Evolutionary conservation across 2,329 filamentous ascomycete species (phyloP).

Genomic region (Trichophyton simii): DNA sequence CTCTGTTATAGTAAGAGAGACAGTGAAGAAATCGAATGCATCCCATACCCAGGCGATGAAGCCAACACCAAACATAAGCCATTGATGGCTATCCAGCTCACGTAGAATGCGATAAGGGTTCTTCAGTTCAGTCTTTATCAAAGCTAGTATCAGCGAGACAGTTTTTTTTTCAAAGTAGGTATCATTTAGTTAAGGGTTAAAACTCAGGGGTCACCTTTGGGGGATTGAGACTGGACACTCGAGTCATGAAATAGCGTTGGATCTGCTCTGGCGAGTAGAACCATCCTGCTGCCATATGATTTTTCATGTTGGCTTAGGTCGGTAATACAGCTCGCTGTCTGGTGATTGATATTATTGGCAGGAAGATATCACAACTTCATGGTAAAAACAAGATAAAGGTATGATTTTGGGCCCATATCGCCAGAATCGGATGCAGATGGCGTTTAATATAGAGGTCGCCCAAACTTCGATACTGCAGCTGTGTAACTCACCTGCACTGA

Average conservation of each 20-base stretch:
- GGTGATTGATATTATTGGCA: not conserved
- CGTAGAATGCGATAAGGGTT: constrained; percentile 43
- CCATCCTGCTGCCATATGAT: constrained; percentile 22
- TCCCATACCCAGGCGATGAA: constrained; percentile 43
- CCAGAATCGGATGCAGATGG: not conserved
- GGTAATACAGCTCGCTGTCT: no score
- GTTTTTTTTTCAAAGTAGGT: not conserved
- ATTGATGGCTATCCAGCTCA: constrained; percentile 43
- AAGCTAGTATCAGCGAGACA: not conserved
- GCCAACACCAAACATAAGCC: constrained; percentile 42
- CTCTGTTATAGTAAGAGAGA: constrained; percentile 43
- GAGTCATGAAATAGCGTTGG: constrained; percentile 22
- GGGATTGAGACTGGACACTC: constrained; percentile 24
- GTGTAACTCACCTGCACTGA: not conserved
- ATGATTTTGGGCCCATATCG: not conserved
- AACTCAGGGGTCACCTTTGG: constrained; percentile 14
- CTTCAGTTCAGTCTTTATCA: not conserved
- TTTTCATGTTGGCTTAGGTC: constrained; percentile 16
- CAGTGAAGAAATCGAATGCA: constrained; percentile 51
- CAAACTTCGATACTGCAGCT: no score
- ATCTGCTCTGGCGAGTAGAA: constrained; percentile 25
- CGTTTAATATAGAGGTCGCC: not conserved
- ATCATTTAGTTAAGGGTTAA: not conserved
- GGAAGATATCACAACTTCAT: not conserved
- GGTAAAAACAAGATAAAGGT: not conserved